These are phyloP conservation scores for Aspergillus saccharolyticus DNA, from an alignment of 495 filamentous ascomycete species.

Conservation along the genomic window DNA sequence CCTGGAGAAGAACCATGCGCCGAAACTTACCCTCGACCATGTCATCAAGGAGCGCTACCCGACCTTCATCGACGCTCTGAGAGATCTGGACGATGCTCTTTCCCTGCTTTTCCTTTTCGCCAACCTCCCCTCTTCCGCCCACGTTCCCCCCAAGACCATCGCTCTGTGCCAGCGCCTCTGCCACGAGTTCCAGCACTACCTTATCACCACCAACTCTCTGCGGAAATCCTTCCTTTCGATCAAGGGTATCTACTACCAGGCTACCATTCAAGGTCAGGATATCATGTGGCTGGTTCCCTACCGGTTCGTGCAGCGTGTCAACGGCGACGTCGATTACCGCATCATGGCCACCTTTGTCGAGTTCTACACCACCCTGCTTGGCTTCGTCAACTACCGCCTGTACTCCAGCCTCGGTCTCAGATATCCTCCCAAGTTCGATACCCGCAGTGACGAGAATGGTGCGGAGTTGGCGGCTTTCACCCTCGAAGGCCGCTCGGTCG, in stretches of 20 bases:
- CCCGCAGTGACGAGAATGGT: conserved; percentile 76
- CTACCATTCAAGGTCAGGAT: conserved; percentile 96
- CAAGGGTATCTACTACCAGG: conserved; percentile 99
- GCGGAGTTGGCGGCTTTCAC: conserved; percentile 90
- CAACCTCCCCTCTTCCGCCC: conserved; percentile 82
- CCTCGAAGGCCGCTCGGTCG: conserved; percentile 66
- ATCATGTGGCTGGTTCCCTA: conserved; percentile 97
- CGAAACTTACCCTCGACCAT: conserved; percentile 86
- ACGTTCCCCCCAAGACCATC: conserved; percentile 88
- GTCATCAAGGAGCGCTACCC: conserved; percentile 97
- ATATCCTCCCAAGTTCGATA: conserved; percentile 92
- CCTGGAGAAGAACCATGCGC: conserved; percentile 78
- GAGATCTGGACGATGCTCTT: conserved; percentile 93
- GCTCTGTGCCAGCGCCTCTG: conserved; percentile 85
- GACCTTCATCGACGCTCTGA: conserved; percentile 88
- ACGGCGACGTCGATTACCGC: conserved; percentile 90
- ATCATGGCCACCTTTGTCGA: conserved; percentile 99
- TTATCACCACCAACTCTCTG: conserved; percentile 83
- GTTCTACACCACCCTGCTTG: conserved; percentile 92
- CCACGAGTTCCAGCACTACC: conserved; percentile 94
- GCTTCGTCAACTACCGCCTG: conserved; percentile 91
- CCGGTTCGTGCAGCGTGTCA: conserved; percentile 88
- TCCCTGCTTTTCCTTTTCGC: conserved; percentile 97
- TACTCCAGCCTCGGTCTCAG: conserved; percentile 87
- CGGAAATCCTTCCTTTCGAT: conserved; percentile 96